Evolutionary conservation across 345 rosid genomes (phyloP), one percentile per base, ranked within the genome.

Genomic region (Clarkia xantiana): DNA sequence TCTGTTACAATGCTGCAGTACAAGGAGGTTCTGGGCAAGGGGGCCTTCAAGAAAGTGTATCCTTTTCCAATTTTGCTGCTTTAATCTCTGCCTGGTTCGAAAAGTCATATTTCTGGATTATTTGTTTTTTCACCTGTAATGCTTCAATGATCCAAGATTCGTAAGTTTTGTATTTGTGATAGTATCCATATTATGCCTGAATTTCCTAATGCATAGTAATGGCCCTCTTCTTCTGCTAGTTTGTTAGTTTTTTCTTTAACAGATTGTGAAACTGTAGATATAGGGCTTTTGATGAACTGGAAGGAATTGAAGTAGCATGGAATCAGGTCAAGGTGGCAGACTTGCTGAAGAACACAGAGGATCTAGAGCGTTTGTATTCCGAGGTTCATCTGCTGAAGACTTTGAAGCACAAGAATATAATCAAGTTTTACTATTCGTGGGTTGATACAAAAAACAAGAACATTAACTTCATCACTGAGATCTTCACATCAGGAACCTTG

Each of bases 41-140:
- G 99, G 29, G 94, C 99, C 57, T 87, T 82, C 82, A 93, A 93
- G 71, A 81, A 82, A 67, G 99, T 87, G 99, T 93, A 93, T 93
- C 96, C 78, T 77, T 78, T n/a, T n/a, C n/a, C n/a, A n/a, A n/a
- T n/a, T n/a, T n/a, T n/a, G n/a, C n/a, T n/a, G n/a, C n/a, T n/a
- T n/a, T n/a, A n/a, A n/a, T n/a, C n/a, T n/a, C 14, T n/a, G n/a
- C n/a, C n/a, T n/a, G n/a, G n/a, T 38, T 18, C 16, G 5, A 11
- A 18, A 9, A 29, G 15, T 29, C 20, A n/a, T 36, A 16, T 29
- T 0, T 1, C 6, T 14, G 6, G 18, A 13, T 36, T 22, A 19
- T 8, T 23, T 11, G 25, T 4, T 23, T 42, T 41, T 49, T 2
- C 46, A 40, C 20, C 14, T 16, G 17, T 15, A 14, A 38, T 39